Conservation (phyloP, 177 flowering plant genomes). For the Vitis hybrid region DNA sequence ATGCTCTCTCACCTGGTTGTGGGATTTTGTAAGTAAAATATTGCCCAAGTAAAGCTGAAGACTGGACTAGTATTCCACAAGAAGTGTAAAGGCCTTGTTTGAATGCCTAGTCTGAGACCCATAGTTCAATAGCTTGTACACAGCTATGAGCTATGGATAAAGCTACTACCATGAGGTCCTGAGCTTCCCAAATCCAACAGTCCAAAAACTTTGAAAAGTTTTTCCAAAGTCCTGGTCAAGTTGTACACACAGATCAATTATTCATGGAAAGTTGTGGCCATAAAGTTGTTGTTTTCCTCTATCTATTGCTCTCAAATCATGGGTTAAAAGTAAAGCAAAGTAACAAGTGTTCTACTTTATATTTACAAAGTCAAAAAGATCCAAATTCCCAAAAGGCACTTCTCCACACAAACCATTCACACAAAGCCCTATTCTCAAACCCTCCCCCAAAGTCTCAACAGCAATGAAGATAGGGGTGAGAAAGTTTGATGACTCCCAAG, state of each 20-base stretch:
- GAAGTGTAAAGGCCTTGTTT: no score
- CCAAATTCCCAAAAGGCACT: constrained; percentile 30
- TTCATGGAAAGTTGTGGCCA: constrained; percentile 19
- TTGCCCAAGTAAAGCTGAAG: no score
- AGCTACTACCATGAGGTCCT: not conserved
- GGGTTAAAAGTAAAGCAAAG: constrained; percentile 10
- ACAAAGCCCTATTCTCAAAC: not conserved
- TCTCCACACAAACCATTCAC: constrained; percentile 15
- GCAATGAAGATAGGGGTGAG: no score
- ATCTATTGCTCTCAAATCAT: constrained; percentile 10
- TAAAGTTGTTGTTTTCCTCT: not conserved
- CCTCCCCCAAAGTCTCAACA: no score
- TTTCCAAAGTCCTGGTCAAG: constrained; percentile 4
- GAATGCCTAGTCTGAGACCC: no score
- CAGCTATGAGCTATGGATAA: not conserved
- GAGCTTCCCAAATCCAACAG: not conserved
- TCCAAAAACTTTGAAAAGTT: not conserved
- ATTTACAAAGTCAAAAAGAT: constrained; percentile 31
- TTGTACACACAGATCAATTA: constrained; percentile 11
- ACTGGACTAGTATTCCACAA: no score
- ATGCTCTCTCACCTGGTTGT: no score
- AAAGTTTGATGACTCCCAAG: not conserved
- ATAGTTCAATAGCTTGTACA: no score
- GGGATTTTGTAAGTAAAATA: no score
- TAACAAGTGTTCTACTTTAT: constrained; percentile 22